Base-by-base conservation (phyloP, 2,329 filamentous ascomycete species). In the Pseudogymnoascus sp. region DNA sequence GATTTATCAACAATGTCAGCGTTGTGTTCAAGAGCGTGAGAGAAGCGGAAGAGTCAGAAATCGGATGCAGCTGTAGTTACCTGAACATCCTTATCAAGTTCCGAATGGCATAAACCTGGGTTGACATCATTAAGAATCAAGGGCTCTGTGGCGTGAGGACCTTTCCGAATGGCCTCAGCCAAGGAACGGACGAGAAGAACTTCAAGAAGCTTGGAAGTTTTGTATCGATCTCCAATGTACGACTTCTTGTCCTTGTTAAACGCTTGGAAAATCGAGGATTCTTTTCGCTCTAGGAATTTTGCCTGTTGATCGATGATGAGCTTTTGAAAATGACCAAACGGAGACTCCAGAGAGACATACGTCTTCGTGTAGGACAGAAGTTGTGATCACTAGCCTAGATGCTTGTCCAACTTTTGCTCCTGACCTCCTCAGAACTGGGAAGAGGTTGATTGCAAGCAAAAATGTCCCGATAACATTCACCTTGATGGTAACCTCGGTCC, bases 381-480 rank as follows among this genome's bases (percentile, higher is more conserved):
- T 69, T 1, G 79, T 75, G 4, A 78, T 67, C 4, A 70, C 68
- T 3, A 80, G 60, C 11, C 71, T 72, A n/a, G 77, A 74, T 58
- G 69, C 61, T 65, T 67, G 14, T 38, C 58, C 58, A 3, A 61
- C 66, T 2, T 74, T 49, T 49, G 4, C 41, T 49, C 41, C 75
- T 7, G 75, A 76, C 11, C 69, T 69, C 19, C 73, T 72, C 65
- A 83, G 65, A 25, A 69, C 66, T 1, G 80, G 79, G 16, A 83
- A 68, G 16, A 80, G 65, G 60, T 76, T 64, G 7, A 82, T 45
- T 0, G 75, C 74, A 62, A 82, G 71, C 30, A 82, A 69, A 39
- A 78, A 76, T 0, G 77, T 81, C 2, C 74, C 74, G 39, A 82
- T 71, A 16, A 81, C 76, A 66, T 82, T 82, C 58, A 81, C 74